Evolutionary conservation across 495 filamentous ascomycete species (phyloP).

Genomic region (Trichoderma reesei): DNA sequence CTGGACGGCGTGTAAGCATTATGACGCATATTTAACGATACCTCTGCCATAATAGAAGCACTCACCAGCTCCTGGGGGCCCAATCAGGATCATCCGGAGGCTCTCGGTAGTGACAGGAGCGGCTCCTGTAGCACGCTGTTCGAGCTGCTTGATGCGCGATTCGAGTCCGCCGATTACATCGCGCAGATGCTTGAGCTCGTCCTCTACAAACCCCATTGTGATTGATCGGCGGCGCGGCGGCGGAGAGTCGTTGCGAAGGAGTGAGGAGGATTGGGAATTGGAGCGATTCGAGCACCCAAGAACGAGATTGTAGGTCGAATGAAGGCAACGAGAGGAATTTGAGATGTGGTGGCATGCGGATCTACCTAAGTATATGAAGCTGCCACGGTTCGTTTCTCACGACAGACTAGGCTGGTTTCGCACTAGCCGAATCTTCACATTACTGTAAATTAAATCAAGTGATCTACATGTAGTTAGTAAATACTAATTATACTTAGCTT

Average conservation of each 20-base stretch:
- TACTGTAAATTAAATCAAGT: too few relatives aligned
- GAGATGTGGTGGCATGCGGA: background rate
- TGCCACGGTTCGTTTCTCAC: background rate
- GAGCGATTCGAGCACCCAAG: background rate
- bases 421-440: too few relatives aligned
- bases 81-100: constrained; percentile 94
- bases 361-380: background rate
- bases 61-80: constrained; percentile 93
- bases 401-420: too few relatives aligned
- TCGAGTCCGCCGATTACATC: constrained; percentile 76
- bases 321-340: background rate
- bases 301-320: background rate
- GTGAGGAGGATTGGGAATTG: background rate
- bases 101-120: constrained; percentile 45
- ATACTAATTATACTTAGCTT: too few relatives aligned
- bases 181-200: constrained; percentile 67
- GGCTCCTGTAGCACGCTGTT: constrained; percentile 46
- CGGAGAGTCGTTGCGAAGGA: background rate
- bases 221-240: background rate
- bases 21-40: constrained; percentile 9
- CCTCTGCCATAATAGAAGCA: constrained; percentile 10
- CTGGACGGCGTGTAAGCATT: constrained; percentile 37
- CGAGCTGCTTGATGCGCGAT: constrained; percentile 67
- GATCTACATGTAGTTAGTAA: too few relatives aligned
- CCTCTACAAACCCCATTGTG: constrained; percentile 76